Evolutionary conservation across 257 asterid genomes (phyloP).

Genomic region (Avicennia marina): DNA sequence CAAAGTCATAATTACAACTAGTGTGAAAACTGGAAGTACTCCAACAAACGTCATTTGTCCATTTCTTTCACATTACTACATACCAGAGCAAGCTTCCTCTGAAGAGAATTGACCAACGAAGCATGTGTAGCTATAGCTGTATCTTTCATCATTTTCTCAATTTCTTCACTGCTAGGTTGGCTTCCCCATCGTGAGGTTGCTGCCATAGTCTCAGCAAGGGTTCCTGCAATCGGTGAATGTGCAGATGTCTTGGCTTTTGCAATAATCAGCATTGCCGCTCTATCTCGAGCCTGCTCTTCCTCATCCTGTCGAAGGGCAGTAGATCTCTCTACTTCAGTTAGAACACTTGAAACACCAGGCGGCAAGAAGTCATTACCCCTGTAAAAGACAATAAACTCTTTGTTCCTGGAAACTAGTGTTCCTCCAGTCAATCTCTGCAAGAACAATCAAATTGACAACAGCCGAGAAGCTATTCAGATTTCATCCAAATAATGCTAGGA

Average conservation of each 20-base stretch:
- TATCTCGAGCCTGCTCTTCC: slow-evolving; percentile 76
- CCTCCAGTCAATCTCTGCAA: slow-evolving; percentile 89
- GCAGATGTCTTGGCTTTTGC: slow-evolving; percentile 29
- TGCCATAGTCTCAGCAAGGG: slow-evolving; percentile 88
- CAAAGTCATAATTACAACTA: slow-evolving; percentile 15
- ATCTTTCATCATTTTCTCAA: slow-evolving; percentile 76
- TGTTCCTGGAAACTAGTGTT: slow-evolving; percentile 81
- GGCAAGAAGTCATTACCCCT: slow-evolving; percentile 92
- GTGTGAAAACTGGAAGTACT: slow-evolving; percentile 6
- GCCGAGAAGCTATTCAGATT: neutral
- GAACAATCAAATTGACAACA: slow-evolving; percentile 12
- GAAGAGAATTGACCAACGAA: slow-evolving; percentile 55
- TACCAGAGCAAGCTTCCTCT: slow-evolving; percentile 69
- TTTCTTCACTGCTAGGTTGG: slow-evolving; percentile 44
- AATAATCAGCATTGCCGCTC: slow-evolving; percentile 40
- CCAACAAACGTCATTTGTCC: neutral
- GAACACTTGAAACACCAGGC: slow-evolving; percentile 44
- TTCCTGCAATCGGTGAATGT: slow-evolving; percentile 80
- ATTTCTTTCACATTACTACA: slow-evolving; percentile 25
- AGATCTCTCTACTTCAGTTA: slow-evolving; percentile 55
- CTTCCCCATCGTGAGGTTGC: slow-evolving; percentile 80
- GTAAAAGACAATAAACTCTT: slow-evolving; percentile 85
- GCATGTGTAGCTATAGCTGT: slow-evolving; percentile 52
- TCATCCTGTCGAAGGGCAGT: slow-evolving; percentile 55
- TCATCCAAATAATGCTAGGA: neutral